Evolutionary conservation across 1,284 basidiomycete species (phyloP).

Genomic region (Puccinia triticina): DNA sequence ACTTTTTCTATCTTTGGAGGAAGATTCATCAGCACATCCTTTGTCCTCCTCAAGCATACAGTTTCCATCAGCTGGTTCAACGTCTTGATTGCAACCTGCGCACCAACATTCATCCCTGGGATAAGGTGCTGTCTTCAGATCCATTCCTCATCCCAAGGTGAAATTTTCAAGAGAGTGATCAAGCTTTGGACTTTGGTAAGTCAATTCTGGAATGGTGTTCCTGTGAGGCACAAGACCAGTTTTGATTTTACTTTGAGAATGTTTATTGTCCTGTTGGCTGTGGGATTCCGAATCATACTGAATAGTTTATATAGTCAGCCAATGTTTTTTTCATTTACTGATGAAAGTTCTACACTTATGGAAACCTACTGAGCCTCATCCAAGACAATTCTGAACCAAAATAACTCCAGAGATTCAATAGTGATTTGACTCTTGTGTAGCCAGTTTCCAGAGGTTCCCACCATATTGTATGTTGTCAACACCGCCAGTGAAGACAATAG

Average conservation of each 20-base stretch:
- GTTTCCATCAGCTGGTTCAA: no score
- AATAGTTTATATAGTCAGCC: neutral
- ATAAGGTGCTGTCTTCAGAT: neutral
- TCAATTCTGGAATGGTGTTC: neutral
- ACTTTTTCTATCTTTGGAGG: no score
- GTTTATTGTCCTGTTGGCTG: neutral
- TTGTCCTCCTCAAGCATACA: no score
- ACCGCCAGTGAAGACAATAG: neutral
- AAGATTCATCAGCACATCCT: no score
- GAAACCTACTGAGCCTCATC: conserved; percentile 4
- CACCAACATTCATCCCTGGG: neutral
- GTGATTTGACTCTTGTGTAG: neutral
- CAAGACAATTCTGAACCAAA: neutral
- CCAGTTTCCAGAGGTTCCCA: neutral
- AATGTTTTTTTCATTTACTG: neutral
- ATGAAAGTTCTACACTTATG: neutral
- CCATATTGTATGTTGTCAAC: neutral
- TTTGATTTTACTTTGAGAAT: conserved; percentile 1
- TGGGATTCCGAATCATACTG: neutral
- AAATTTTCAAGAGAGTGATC: neutral
- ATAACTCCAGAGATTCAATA: neutral
- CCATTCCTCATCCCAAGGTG: neutral
- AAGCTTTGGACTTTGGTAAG: neutral
- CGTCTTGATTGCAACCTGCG: neutral
- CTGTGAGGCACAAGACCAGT: neutral